Conservation (phyloP, 345 rosid genomes). For the Psidium friedrichsthalianum region DNA sequence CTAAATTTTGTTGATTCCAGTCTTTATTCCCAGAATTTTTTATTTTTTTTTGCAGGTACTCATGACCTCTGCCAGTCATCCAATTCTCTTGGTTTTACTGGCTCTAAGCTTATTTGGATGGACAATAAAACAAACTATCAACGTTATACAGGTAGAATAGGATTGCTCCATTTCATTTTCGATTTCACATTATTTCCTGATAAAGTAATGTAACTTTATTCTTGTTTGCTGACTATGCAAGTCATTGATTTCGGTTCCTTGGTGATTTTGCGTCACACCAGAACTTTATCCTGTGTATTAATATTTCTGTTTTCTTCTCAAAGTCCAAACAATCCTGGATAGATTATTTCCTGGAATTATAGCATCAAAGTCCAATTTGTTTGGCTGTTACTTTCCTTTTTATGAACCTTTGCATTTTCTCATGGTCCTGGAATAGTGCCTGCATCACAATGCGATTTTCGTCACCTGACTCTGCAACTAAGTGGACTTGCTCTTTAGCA, state of each 20-base stretch:
- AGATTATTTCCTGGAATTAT: background rate
- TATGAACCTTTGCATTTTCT: background rate
- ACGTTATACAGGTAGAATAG: conserved; percentile 65
- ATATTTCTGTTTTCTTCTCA: background rate
- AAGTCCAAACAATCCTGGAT: background rate
- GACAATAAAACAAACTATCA: conserved; percentile 69
- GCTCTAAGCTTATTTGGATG: conserved; percentile 68
- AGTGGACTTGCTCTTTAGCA: background rate
- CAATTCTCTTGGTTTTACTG: conserved; percentile 40
- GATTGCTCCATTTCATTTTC: background rate
- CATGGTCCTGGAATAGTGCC: background rate
- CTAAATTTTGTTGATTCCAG: background rate
- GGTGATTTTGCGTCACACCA: background rate
- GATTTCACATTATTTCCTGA: background rate
- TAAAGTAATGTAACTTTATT: background rate
- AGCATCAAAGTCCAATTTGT: background rate
- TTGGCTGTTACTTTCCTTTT: background rate
- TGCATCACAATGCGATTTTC: background rate
- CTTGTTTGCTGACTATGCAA: background rate
- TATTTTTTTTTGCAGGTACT: conserved; percentile 35
- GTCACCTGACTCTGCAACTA: background rate
- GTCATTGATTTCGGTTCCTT: background rate
- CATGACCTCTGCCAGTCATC: conserved; percentile 23
- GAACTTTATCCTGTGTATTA: background rate
- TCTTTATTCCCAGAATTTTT: background rate